phyloP scores from a whole-genome alignment of 495 filamentous ascomycete species.

The Penicillium flavigenum region DNA sequence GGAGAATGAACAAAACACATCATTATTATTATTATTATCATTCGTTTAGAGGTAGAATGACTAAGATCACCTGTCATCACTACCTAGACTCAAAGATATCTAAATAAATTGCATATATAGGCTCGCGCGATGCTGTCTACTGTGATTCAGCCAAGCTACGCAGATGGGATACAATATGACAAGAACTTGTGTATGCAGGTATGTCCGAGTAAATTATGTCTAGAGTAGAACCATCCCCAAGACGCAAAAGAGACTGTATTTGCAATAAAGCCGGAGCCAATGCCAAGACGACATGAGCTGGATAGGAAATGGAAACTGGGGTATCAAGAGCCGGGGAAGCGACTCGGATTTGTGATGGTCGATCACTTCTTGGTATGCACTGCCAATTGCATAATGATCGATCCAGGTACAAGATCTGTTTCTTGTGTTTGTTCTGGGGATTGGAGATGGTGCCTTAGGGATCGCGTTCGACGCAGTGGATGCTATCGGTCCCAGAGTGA shows the following conservation, averaged over 20 bases:
- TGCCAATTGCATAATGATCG: constrained; percentile 3
- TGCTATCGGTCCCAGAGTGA: neutral
- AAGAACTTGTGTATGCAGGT: constrained; percentile 1
- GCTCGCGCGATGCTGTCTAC: neutral
- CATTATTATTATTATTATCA: neutral
- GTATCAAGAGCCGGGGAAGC: constrained; percentile 42
- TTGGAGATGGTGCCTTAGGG: neutral
- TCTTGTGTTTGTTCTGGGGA: constrained; percentile 3
- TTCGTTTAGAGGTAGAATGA: neutral
- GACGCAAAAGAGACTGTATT: constrained; percentile 14
- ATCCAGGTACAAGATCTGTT: constrained; percentile 3
- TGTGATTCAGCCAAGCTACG: neutral
- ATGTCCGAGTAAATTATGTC: constrained; percentile 7
- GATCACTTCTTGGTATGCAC: constrained; percentile 18
- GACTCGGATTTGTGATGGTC: constrained; percentile 24
- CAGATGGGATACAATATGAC: neutral
- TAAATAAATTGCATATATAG: neutral
- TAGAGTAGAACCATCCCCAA: constrained; percentile 8
- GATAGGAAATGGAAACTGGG: constrained; percentile 26
- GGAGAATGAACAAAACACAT: neutral
- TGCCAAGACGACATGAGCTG: constrained; percentile 16
- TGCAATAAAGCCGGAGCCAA: constrained; percentile 15
- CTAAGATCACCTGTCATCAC: neutral
- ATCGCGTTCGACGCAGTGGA: neutral
- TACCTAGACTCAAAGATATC: neutral